Base-by-base conservation (phyloP, 495 filamentous ascomycete species). In the Talaromyces nanjingensis region DNA sequence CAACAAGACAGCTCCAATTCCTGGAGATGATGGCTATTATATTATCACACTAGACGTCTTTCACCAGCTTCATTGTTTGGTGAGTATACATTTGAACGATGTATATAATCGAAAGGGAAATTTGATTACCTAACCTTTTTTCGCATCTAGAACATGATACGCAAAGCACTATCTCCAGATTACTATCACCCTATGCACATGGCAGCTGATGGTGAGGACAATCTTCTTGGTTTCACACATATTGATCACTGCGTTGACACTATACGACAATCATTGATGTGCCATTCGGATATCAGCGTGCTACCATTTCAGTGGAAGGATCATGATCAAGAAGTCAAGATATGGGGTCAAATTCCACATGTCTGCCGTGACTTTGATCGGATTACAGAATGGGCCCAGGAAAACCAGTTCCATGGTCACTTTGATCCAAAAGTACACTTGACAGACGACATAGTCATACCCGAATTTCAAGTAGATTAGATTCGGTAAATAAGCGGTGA, bases 41-140 rank as follows among this genome's bases (percentile, higher is more conserved):
- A 33, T 61, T 52, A 65, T 70, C 4, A 59, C 25, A 2, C 31
- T 72, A 5, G 70, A 72, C 45, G 68, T 72, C 4, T 72, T 72
- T 55, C 70, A 72, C 62, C 70, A 72, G 52, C 66, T 72, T 33
- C 70, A 72, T 55, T 72, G 70, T 54, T 52, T 72, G 22, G 68
- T 69, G 47, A 54, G 66, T 37, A 18, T 24, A 42, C 52, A 33
- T 20, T 63, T 11, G 20, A 47, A 42, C 49, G 54, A 55, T 22
- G 58, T 7, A 7, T 7, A 31, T 7, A 31, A 31, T 31, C 29
- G 27, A 31, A 7, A 31, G 29, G 29, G 29, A 31, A 31, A 31
- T 31, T 31, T 31, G 29, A 4, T 31, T 3, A 31, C 29, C 29
- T 31, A 31, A 31, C 3, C 29, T 7, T 7, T 31, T 31, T 31